Evolutionary conservation across 805 yeast genomes (phyloP), one percentile per base, ranked within the genome.

Genomic region (Zygotorulaspora chibaensis): DNA sequence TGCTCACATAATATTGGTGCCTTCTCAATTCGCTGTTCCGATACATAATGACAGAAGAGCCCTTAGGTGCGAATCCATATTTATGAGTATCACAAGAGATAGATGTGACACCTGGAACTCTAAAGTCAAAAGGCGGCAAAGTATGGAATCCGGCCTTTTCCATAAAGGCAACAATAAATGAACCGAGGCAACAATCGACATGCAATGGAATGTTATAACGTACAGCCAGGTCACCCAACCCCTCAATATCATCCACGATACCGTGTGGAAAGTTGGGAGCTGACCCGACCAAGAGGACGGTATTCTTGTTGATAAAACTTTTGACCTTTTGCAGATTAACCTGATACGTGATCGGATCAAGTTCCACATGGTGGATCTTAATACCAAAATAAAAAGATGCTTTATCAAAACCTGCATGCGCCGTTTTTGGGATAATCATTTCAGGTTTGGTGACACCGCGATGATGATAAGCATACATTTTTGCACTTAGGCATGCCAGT

Each of bases 51-150:
- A 91, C 76, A 1, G 96, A 87, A 0, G 95, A 84, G 8, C 99
- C 99, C 67, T 91, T 91, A 33, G 99, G 99, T 8, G 98, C 97
- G 73, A 91, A 93, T 1, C 98, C 99, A 61, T 91, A 91, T 66
- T 91, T 91, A 72, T 91, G 99, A n/a, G 99, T 91, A 64, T 91
- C 99, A 68, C 98, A 93, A n/a, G 96, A 87, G 47, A 91, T 91
- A 2, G 97, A 89, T 0, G 98, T 93, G n/a, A 93, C 98, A 27
- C 93, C 93, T 1, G 87, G 84, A 2, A 88, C 74, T 53, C 91
- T 71, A 69, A 91, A 91, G 63, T 93, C 98, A 67, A 91, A 90
- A 10, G 69, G 59, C 29, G 72, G 69, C 7, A 71, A 42, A 28
- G 65, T 69, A 15, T 47, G 27, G 40, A 67, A 72, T 2, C 85